Evolutionary conservation across 2,329 filamentous ascomycete species (phyloP), one percentile per base, ranked within the genome.

Genomic region (Sclerotinia borealis): DNA sequence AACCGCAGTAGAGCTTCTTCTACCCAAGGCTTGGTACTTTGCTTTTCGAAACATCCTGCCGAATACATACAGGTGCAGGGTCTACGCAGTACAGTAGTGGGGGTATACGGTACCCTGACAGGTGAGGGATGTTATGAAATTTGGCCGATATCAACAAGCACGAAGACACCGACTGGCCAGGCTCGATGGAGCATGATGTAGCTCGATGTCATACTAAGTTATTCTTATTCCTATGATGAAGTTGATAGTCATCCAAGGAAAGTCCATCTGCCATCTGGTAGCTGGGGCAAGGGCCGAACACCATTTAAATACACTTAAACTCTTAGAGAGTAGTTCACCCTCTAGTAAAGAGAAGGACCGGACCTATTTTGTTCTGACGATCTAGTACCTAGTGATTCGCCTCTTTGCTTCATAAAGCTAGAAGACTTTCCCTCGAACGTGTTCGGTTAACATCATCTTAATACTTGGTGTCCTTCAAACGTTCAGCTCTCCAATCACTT

Each of bases 181-280:
- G 37, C 34, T 34, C 37, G 37, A 56, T 56, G 37, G 19, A 52
- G 49, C 31, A 37, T 6, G 25, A 48, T 11, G 48, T 55, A 15
- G 25, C n/a, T 56, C 39, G 54, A 58, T 58, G 54, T 58, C 54
- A 58, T 56, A 55, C 37, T 15, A 55, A 41, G 27, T 31, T 45
- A n/a, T n/a, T n/a, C n/a, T n/a, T n/a, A n/a, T 39, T 34, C 39
- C 39, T n/a, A 58, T 45, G 39, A 58, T 58, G 39, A 47, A 58
- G 29, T 58, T 25, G 39, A 45, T 11, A 34, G 9, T 39, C 51
- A 45, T 34, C 39, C 39, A 56, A 56, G 39, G 27, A n/a, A n/a
- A n/a, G n/a, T n/a, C n/a, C n/a, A n/a, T n/a, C n/a, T n/a, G n/a
- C n/a, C n/a, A n/a, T n/a, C n/a, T n/a, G n/a, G n/a, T n/a, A n/a